A percentile compares a stretch with the other conserved stretches of the same genome.
Conservation (phyloP, 2,329 filamentous ascomycete species). For the Verticillium tricorpus region DNA sequence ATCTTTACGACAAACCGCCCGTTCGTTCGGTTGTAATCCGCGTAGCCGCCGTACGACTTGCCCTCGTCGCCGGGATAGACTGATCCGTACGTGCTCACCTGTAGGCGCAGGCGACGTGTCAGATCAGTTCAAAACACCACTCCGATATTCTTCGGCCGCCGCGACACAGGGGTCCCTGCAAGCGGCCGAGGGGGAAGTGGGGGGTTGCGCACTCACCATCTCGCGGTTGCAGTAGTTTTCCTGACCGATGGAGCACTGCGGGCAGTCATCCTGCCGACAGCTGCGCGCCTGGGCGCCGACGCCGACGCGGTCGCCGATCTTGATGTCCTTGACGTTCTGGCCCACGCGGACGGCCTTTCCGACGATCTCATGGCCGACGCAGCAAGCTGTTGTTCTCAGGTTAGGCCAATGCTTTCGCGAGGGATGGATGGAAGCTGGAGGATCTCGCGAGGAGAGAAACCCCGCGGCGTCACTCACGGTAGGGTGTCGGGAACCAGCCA, state of each 20-base stretch:
- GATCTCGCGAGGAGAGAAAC: too few relatives aligned
- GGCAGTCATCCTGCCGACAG: constrained; percentile 52
- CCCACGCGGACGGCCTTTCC: constrained; percentile 54
- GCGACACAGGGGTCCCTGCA: constrained; percentile 15
- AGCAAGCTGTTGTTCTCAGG: constrained; percentile 29
- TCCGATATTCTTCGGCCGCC: not conserved
- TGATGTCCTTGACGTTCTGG: constrained; percentile 39
- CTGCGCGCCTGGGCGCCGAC: constrained; percentile 60
- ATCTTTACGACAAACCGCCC: constrained; percentile 46
- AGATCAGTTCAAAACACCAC: constrained; percentile 19
- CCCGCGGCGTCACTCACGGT: constrained; percentile 19
- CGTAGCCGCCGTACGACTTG: constrained; percentile 52
- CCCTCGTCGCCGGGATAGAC: constrained; percentile 58
- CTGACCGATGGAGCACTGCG: constrained; percentile 60
- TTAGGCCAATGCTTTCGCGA: too few relatives aligned
- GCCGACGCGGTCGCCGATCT: constrained; percentile 59
- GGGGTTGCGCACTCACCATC: constrained; percentile 29
- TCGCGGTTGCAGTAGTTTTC: constrained; percentile 61
- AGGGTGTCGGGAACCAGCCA: constrained; percentile 39
- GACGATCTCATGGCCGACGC: constrained; percentile 63
- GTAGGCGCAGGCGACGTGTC: not conserved
- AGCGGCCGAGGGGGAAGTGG: constrained; percentile 37
- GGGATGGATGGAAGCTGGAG: too few relatives aligned
- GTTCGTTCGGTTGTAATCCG: constrained; percentile 26
- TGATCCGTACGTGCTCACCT: constrained; percentile 51